Evolutionary conservation across 805 yeast species (phyloP).

Genomic region (Kodamaea kakaduensis): DNA sequence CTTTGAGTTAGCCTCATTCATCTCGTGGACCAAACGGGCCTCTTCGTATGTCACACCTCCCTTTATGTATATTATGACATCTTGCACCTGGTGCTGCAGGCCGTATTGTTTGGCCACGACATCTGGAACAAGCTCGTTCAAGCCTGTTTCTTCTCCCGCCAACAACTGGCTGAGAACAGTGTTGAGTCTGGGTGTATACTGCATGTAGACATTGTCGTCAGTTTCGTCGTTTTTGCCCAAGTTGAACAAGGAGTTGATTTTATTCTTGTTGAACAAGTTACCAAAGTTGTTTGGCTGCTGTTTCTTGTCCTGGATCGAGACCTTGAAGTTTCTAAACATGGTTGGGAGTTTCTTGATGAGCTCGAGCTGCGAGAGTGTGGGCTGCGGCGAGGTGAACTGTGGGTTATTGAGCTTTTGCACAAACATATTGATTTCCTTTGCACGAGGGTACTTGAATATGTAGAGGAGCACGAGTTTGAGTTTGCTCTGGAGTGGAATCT

Average conservation of each 20-base stretch:
- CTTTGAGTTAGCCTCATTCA: constrained; percentile 53
- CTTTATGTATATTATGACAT: constrained; percentile 65
- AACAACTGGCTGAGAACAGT: constrained; percentile 26
- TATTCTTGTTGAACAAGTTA: constrained; percentile 30
- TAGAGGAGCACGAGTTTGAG: constrained; percentile 71
- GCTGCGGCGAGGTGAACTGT: constrained; percentile 24
- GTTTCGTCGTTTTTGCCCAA: constrained; percentile 22
- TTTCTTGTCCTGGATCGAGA: constrained; percentile 8
- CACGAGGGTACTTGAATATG: constrained; percentile 62
- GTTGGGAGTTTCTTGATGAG: constrained; percentile 29
- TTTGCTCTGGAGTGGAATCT: constrained; percentile 53
- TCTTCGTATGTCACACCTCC: constrained; percentile 96
- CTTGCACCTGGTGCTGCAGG: constrained; percentile 40
- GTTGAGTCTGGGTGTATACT: constrained; percentile 76
- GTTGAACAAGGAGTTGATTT: constrained; percentile 30
- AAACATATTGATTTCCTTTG: constrained; percentile 22
- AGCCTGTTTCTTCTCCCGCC: constrained; percentile 7
- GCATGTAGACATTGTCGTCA: constrained; percentile 79
- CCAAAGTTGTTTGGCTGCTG: constrained; percentile 18
- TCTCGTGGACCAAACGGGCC: constrained; percentile 72
- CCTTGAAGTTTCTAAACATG: constrained; percentile 16
- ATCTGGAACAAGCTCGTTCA: constrained; percentile 33
- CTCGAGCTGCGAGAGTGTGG: constrained; percentile 30
- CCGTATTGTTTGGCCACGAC: constrained; percentile 27
- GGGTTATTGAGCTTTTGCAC: constrained; percentile 28